Conservation (phyloP, 2,329 filamentous ascomycete species). For the Fusarium concolor region DNA sequence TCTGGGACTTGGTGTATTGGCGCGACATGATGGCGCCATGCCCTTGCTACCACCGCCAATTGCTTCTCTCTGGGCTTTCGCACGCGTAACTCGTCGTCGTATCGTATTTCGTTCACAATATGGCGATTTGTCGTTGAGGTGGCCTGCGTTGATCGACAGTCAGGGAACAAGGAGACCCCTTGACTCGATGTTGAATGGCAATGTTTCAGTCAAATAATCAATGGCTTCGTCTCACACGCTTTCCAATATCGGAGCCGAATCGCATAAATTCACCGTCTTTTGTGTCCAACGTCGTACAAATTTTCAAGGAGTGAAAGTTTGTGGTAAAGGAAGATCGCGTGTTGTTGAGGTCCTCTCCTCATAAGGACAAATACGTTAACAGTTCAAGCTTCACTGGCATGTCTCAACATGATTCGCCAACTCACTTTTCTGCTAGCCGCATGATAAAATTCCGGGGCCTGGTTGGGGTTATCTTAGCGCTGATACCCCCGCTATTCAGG, state of each 20-base stretch:
- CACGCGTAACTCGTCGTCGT: background rate
- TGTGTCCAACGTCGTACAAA: background rate
- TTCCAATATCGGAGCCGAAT: background rate
- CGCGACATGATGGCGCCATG: constrained; percentile 50
- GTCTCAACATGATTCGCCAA: constrained; percentile 24
- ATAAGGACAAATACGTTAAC: constrained; percentile 24
- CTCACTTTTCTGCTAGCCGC: constrained; percentile 19
- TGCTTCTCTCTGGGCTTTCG: background rate
- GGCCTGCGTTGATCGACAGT: constrained; percentile 25
- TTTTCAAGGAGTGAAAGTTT: constrained; percentile 7
- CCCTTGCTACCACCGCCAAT: constrained; percentile 22
- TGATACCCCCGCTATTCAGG: constrained; percentile 35
- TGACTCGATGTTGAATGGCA: constrained; percentile 23
- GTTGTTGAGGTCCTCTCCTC: constrained; percentile 22
- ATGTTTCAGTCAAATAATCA: constrained; percentile 9
- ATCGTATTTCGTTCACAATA: constrained; percentile 4
- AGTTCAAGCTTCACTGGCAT: constrained; percentile 23
- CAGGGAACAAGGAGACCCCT: constrained; percentile 35
- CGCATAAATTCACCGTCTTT: background rate
- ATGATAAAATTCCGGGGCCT: constrained; percentile 32
- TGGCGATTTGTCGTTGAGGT: constrained; percentile 2
- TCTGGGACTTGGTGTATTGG: constrained; percentile 33
- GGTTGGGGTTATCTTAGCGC: constrained; percentile 30
- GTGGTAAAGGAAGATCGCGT: constrained; percentile 15
- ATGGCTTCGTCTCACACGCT: constrained; percentile 4